Evolutionary conservation across 2,329 filamentous ascomycete species (phyloP), one percentile per base, ranked within the genome.

Genomic region (Exophiala xenobiotica): DNA sequence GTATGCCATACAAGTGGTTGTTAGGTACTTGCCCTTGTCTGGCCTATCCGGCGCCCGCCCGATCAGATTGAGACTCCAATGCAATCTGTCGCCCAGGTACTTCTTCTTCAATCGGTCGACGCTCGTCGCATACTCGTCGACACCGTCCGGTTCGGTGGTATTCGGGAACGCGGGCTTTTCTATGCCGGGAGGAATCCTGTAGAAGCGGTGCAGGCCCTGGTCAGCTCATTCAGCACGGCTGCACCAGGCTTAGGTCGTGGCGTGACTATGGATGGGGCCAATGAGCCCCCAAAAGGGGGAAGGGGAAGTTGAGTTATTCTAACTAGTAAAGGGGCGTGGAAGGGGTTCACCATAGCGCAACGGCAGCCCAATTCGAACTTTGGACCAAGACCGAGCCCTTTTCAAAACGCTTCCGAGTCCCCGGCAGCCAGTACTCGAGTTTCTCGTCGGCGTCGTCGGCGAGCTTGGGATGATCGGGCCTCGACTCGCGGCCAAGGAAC

Each of bases 61-160:
- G 16, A 57, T 52, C 5, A 57, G 45, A 35, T 57, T 54, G 27
- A 57, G 48, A 41, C 55, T 51, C 54, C 54, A 57, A 26, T 55
- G 29, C 20, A 24, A 19, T 23, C 38, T 27, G 27, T 53, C 46
- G 26, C 54, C 50, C 19, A 57, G 11, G 35, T 51, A 37, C 18
- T 53, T 53, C 38, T 47, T 35, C 26, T 51, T 57, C 18, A 51
- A 12, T 3, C 37, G 40, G 19, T 53, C 46, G 47, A 53, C 46
- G 12, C 53, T 57, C 16, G 16, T 29, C 8, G 23, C 23, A 14
- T 57, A 57, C 27, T 57, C 54, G 2, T 31, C 33, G 2, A 39
- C 43, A 4, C 50, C 54, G 33, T 48, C 43, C 8, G 50, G 39
- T 5, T 42, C 12, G 1, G 26, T 39, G 14, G 24, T 22, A n/a